phyloP scores from a whole-genome alignment of 352 stramenopile species.

The Blastocystis sp. region DNA sequence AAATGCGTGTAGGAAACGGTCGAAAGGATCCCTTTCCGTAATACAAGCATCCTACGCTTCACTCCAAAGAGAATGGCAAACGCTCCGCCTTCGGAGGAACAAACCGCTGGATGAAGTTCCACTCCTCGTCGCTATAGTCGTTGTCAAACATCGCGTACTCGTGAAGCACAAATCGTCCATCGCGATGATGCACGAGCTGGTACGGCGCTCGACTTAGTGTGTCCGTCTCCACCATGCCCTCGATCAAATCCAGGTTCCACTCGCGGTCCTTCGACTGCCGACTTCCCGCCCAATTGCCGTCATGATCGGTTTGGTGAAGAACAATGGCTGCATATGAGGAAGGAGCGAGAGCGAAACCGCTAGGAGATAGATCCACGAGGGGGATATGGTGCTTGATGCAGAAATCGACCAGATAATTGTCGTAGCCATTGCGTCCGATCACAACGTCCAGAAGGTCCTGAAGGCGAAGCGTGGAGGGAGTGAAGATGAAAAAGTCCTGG shows the following conservation, averaged over 20 bases:
- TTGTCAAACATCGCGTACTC: background rate
- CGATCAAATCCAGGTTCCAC: constrained; percentile 8
- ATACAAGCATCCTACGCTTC: constrained; percentile 33
- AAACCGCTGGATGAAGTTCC: background rate
- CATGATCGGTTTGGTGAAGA: constrained; percentile 16
- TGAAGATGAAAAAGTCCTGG: background rate
- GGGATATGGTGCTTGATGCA: background rate
- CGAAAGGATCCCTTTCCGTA: constrained; percentile 16
- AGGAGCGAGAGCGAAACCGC: background rate
- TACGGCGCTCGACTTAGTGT: background rate
- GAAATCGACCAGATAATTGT: background rate
- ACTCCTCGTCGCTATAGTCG: background rate
- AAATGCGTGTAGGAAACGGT: background rate
- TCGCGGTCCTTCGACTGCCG: constrained; percentile 17
- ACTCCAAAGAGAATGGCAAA: background rate
- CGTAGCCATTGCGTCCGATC: background rate
- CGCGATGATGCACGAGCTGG: background rate
- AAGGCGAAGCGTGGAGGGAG: background rate
- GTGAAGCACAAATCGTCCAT: background rate
- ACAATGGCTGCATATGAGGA: background rate
- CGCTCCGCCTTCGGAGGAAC: background rate
- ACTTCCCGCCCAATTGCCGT: constrained; percentile 14
- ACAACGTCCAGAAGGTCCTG: background rate
- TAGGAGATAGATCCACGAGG: background rate
- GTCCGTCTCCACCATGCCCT: background rate